Conservation (phyloP, 768 basidiomycete species). For the Amyloporia xantha region DNA sequence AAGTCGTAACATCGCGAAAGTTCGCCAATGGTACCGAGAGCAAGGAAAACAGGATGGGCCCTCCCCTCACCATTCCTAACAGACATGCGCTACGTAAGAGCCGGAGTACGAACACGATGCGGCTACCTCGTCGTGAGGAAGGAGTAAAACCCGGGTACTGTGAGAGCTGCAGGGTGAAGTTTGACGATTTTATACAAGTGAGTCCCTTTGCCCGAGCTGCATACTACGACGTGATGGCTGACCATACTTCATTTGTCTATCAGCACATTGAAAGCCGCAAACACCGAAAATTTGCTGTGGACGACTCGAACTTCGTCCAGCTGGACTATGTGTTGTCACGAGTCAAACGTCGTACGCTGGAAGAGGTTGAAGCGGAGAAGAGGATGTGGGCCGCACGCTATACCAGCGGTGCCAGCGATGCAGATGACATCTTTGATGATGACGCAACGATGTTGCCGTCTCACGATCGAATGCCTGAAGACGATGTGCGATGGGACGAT, state of each 20-base stretch:
- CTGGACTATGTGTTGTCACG: slow-evolving; percentile 71
- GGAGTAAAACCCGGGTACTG: slow-evolving; percentile 93
- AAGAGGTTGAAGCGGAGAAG: slow-evolving; percentile 24
- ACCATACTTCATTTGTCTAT: background rate
- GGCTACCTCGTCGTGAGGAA: slow-evolving; percentile 75
- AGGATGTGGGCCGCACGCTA: slow-evolving; percentile 4
- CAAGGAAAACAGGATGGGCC: slow-evolving; percentile 52
- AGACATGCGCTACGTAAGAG: slow-evolving; percentile 59
- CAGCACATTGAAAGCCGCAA: slow-evolving; percentile 70
- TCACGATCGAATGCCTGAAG: slow-evolving; percentile 4
- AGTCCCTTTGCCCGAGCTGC: too few species aligned
- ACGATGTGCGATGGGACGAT: slow-evolving; percentile 22
- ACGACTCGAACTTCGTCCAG: slow-evolving; percentile 69
- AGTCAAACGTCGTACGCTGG: slow-evolving; percentile 41
- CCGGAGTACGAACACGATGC: slow-evolving; percentile 73
- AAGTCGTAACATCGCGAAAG: slow-evolving; percentile 64
- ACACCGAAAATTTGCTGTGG: slow-evolving; percentile 77
- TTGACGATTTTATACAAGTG: slow-evolving; percentile 80
- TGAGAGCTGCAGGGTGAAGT: slow-evolving; percentile 90
- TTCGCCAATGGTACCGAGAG: slow-evolving; percentile 22
- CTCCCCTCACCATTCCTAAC: slow-evolving; percentile 53
- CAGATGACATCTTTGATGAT: slow-evolving; percentile 5
- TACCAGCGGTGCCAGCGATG: background rate
- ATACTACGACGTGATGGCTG: background rate
- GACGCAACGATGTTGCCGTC: slow-evolving; percentile 8